Base-by-base conservation (phyloP, 2,329 filamentous ascomycete genomes). In the Volutella citrinella region DNA sequence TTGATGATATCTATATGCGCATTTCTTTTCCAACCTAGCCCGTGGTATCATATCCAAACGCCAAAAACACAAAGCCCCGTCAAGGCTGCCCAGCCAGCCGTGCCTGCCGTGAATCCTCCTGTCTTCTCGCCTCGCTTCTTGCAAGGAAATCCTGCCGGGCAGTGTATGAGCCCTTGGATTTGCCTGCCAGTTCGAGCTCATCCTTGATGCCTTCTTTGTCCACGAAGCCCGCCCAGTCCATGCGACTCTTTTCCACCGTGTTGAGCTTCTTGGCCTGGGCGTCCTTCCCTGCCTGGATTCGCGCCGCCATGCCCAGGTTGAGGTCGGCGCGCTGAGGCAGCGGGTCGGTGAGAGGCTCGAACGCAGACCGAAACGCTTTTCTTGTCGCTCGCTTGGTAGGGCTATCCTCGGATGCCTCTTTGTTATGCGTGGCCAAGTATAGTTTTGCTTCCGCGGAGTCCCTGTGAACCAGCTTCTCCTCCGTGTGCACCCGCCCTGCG, bases 191-290 rank as follows among this genome's bases (percentile, higher is more conserved):
- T 58, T 74, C 73, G 38, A 85, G 65, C 57, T 85, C 81, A 59
- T 84, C 79, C 56, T 80, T 73, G 61, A 84, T 80, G 8, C 81
- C 81, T 57, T 83, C 80, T 56, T 81, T 76, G 60, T 85, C 81
- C 37, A 85, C 81, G 49, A 76, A 84, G 10, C 80, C 79, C 4
- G 80, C 81, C 81, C 81, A 85, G 59, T 85, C 81, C 74, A 85
- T 80, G 32, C 78, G 71, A 49, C 78, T 83, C 70, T 84, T 84
- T 62, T 85, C 80, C 12, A 84, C 78, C 12, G 80, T 82, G 54
- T 81, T 85, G 46, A 84, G 66, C 55, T 84, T 84, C 67, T 75
- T 78, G 30, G 77, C 72, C 40, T 72, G 68, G 12, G 68, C 68
- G 27, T 61, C 63, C 38, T 68, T 71, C 33, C 65, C 68, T 30